These are phyloP conservation scores for Helianthus tuberosus DNA, from an alignment of 129 eudicot genomes.

Conservation along the genomic window DNA sequence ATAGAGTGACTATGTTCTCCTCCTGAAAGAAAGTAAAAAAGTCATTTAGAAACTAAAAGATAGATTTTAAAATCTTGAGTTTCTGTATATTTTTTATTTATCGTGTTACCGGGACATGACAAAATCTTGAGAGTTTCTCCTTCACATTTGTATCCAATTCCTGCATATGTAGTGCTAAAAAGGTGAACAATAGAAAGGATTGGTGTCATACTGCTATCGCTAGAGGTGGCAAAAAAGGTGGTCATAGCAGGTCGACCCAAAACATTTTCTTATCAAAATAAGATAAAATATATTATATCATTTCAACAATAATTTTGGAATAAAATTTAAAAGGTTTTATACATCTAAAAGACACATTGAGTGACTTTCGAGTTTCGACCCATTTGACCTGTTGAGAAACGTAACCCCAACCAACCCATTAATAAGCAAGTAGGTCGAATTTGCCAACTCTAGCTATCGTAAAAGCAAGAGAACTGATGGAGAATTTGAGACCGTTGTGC, in stretches of 20 bases:
- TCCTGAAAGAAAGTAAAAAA: slow-evolving; percentile 37
- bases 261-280: background rate
- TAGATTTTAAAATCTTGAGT: too few relatives aligned
- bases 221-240: slow-evolving; percentile 6
- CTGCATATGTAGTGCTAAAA: slow-evolving; percentile 42
- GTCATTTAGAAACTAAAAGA: too few relatives aligned
- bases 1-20: slow-evolving; percentile 49
- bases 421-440: background rate
- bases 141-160: slow-evolving; percentile 76
- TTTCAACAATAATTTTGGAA: background rate
- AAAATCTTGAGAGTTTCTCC: slow-evolving; percentile 94
- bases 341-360: background rate
- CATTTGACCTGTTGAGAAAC: background rate
- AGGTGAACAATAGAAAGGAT: background rate
- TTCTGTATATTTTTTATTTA: too few relatives aligned
- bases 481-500: slow-evolving; percentile 59
- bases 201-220: background rate
- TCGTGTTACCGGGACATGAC: slow-evolving; percentile 66
- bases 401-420: background rate
- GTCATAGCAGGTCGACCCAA: background rate
- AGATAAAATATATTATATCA: background rate
- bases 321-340: background rate
- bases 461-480: slow-evolving; percentile 16
- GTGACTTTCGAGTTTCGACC: background rate
- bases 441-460: background rate